Evolutionary conservation across 176 grass and related monocot species (phyloP).

Genomic region (Oryza nivara): DNA sequence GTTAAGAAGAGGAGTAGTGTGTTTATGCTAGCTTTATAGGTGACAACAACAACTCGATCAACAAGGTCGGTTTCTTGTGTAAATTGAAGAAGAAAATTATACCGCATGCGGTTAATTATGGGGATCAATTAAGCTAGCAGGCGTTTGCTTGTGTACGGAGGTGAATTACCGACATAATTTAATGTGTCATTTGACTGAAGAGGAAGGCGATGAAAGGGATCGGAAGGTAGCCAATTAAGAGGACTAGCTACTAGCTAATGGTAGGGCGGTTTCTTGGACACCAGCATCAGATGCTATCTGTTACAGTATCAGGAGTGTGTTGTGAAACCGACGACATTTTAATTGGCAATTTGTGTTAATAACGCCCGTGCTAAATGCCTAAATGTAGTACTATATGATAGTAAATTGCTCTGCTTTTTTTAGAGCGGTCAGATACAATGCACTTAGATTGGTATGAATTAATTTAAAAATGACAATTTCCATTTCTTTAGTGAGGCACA

Average conservation of each 20-base stretch:
- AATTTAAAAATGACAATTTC: neutral
- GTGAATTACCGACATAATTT: neutral
- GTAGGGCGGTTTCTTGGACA: constrained; percentile 28
- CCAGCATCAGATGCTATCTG: constrained; percentile 31
- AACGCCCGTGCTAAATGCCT: neutral
- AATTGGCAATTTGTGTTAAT: neutral
- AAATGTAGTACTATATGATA: neutral
- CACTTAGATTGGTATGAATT: neutral
- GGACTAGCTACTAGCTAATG: neutral
- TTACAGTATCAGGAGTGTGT: neutral
- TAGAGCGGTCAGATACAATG: neutral
- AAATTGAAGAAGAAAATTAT: neutral
- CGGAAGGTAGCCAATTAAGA: neutral
- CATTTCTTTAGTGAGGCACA: neutral
- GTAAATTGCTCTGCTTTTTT: neutral
- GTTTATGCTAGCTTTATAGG: neutral
- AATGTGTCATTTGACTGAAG: neutral
- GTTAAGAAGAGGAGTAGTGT: neutral
- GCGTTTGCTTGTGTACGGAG: neutral
- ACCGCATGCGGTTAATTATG: neutral
- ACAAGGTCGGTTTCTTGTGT: neutral
- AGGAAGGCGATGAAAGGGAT: neutral
- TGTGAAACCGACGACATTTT: constrained; percentile 40
- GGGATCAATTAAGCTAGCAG: neutral
- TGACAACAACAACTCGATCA: neutral